phyloP scores from a whole-genome alignment of 768 basidiomycete genomes.

The Zangia roseola region DNA sequence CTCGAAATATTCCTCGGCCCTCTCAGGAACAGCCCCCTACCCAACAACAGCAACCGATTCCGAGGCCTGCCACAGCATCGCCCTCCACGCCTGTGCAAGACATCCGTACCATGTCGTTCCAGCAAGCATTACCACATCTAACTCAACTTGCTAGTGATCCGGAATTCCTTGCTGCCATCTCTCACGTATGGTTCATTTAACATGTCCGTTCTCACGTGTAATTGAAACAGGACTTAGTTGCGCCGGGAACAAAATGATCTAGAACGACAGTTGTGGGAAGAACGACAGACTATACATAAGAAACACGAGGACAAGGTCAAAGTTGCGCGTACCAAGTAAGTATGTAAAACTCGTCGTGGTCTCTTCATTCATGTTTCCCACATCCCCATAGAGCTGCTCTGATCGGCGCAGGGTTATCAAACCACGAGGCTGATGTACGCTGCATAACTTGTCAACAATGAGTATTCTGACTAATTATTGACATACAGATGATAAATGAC shows the following conservation, averaged over 20 bases:
- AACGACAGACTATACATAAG: slow-evolving; percentile 56
- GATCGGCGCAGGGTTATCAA: slow-evolving; percentile 62
- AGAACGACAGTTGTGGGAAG: slow-evolving; percentile 68
- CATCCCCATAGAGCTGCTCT: slow-evolving; percentile 55
- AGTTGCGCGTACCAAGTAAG: slow-evolving; percentile 64
- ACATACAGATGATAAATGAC: slow-evolving; percentile 58
- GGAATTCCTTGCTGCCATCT: slow-evolving; percentile 47
- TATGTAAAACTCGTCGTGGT: slow-evolving; percentile 2
- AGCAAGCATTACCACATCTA: slow-evolving; percentile 67
- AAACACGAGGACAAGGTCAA: slow-evolving; percentile 74
- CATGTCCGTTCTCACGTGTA: background rate
- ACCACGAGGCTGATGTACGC: slow-evolving; percentile 53
- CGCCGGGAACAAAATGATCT: slow-evolving; percentile 68
- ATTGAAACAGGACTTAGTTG: slow-evolving; percentile 44
- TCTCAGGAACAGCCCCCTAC: slow-evolving; percentile 14
- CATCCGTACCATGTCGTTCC: slow-evolving; percentile 54
- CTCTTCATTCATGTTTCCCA: slow-evolving; percentile 1
- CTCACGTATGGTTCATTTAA: slow-evolving; percentile 43
- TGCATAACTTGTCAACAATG: slow-evolving; percentile 3
- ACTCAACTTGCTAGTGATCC: slow-evolving; percentile 57
- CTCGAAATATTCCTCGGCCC: slow-evolving; percentile 12
- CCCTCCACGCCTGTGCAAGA: slow-evolving; percentile 31
- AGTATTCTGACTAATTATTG: slow-evolving; percentile 14
- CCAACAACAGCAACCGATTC: slow-evolving; percentile 10
- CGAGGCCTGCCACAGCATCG: slow-evolving; percentile 7